Evolutionary conservation across 2,329 filamentous ascomycete genomes (phyloP), one percentile per base, ranked within the genome.

Genomic region (Aspergillus eucalypticola): DNA sequence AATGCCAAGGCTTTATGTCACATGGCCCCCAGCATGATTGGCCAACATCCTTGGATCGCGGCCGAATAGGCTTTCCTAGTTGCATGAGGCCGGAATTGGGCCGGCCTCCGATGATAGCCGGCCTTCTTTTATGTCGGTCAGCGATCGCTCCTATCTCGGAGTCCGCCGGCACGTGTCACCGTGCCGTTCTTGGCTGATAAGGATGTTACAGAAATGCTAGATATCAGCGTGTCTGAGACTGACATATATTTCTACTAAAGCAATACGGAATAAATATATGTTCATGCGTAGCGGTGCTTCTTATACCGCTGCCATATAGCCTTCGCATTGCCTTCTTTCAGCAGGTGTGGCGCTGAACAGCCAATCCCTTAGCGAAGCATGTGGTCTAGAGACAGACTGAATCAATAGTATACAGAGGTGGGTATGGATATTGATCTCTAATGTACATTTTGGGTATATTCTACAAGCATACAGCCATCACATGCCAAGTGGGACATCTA

Each of bases 91-190:
- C 76, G 76, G 75, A 76, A 76, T 76, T 68, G 62, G 67, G 62
- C 76, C 75, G 75, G 75, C 75, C 75, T 77, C 73, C 73, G 73
- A 58, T 49, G 67, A 64, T 74, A 73, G 60, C 73, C 73, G 73
- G 55, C 65, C 57, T 57, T 4, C 11, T 57, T 61, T 63, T 66
- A 60, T 62, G 48, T 44, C 52, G 38, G 35, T 38, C 21, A 10
- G 21, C 53, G 38, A 55, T 55, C 53, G 25, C 19, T 44, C 39
- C 17, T 25, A 29, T 55, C 19, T 21, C 32, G 51, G 35, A 54
- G 19, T 41, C 51, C 39, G 15, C 19, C 52, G 50, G 50, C 29
- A 52, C 27, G 19, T 42, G 44, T 50, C 25, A 13, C 46, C 13
- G 23, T 23, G 44, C 44, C 21, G 15, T 25, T 13, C 44, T 25